Percentiles rank a stretch among this genome's conserved stretches.
Evolutionary conservation across 495 filamentous ascomycete species (phyloP).

Genomic region (Rostrohypoxylon terebratum): DNA sequence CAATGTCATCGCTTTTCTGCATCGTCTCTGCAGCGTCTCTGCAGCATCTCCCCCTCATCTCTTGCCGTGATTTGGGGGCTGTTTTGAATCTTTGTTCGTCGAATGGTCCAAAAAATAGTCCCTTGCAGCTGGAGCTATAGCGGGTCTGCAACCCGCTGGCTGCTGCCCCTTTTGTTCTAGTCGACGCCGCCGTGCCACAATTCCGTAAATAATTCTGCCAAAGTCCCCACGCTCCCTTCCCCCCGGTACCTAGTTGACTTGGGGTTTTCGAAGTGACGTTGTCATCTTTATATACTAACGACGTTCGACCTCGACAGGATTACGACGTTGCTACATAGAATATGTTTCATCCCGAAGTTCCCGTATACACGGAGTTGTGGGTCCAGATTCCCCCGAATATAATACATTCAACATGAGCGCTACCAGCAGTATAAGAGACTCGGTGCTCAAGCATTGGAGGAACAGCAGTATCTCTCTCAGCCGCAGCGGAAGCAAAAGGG

Average conservation of each 20-base stretch:
- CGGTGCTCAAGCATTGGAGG: conserved; percentile 37
- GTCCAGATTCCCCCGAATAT: not conserved
- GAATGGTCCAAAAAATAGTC: conserved; percentile 32
- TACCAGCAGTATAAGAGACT: conserved; percentile 25
- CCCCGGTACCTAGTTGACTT: conserved; percentile 3
- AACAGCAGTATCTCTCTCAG: conserved; percentile 32
- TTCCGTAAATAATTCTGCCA: not conserved
- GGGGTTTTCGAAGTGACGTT: conserved; percentile 6
- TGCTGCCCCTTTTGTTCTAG: conserved; percentile 27
- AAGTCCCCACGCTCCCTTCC: conserved; percentile 6
- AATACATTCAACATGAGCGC: conserved; percentile 30
- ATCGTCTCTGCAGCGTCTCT: not conserved
- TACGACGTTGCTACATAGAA: conserved; percentile 6
- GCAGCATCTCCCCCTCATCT: not conserved
- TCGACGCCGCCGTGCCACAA: not conserved
- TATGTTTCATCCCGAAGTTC: conserved; percentile 10
- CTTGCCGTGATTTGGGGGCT: conserved; percentile 4
- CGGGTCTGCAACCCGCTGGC: conserved; percentile 24
- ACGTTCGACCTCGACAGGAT: not conserved
- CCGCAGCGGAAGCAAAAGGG: conserved; percentile 31
- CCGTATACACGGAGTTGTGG: conserved; percentile 1
- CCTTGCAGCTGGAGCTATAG: conserved; percentile 40
- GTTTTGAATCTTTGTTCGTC: not conserved
- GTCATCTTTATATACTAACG: conserved; percentile 11
- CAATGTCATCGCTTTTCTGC: not conserved